Evolutionary conservation across 176 grass and related monocot species (phyloP).

Genomic region (Hordeum vulgare): DNA sequence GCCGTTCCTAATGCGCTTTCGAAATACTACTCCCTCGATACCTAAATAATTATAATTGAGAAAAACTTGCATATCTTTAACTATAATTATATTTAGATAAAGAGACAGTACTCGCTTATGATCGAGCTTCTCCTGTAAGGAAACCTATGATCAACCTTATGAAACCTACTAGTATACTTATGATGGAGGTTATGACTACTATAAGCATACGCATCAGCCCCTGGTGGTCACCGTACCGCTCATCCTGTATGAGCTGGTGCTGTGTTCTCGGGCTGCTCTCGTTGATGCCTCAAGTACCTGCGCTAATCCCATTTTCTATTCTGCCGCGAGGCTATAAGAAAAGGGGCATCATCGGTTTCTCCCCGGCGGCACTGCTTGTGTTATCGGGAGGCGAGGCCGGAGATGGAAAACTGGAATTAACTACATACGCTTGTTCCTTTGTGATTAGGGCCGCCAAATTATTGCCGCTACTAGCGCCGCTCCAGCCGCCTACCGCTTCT

Average conservation of each 20-base stretch:
- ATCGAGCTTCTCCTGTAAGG: too few relatives aligned
- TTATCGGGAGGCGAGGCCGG: background rate
- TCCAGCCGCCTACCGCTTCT: constrained; percentile 10
- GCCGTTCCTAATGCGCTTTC: too few relatives aligned
- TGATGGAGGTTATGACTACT: background rate
- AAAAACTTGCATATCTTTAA: too few relatives aligned
- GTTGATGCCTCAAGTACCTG: constrained; percentile 34
- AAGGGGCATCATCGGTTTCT: background rate
- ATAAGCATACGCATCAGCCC: background rate
- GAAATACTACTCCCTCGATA: too few relatives aligned
- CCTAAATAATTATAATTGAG: too few relatives aligned
- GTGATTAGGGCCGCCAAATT: constrained; percentile 24
- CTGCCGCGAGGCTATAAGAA: background rate
- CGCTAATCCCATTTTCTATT: constrained; percentile 4
- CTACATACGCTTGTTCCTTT: constrained; percentile 11
- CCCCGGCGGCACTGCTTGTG: background rate
- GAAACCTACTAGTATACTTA: too few relatives aligned
- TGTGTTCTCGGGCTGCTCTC: constrained; percentile 22
- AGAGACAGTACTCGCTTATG: too few relatives aligned
- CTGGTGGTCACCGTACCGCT: background rate
- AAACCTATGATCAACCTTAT: too few relatives aligned
- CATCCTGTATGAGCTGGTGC: background rate
- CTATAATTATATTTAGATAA: too few relatives aligned
- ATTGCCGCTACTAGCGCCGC: constrained; percentile 24
- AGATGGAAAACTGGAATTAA: background rate